Evolutionary conservation across 352 stramenopile genomes (phyloP), one percentile per base, ranked within the genome.

Genomic region (Thraustochytrium striatum): DNA sequence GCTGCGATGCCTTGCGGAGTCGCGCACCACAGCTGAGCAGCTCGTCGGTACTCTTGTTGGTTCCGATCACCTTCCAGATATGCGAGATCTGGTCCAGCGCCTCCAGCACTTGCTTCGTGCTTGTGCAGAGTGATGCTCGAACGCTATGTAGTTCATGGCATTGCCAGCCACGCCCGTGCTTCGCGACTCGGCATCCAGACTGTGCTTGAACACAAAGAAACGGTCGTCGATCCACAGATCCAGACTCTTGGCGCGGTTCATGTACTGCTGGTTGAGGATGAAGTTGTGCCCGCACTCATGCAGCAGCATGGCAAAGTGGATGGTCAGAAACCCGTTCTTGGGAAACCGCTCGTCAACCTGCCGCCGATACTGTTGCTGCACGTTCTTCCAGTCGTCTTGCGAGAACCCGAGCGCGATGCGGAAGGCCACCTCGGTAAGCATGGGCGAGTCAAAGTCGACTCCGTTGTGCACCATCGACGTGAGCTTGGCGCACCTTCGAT

Each of bases 111-210:
- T 11, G 30, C 32, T 58, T 47, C 57, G 33, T 9, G 69, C 50
- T 52, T 79, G 38, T 8, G 38, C 55, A 33, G 39, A 50, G 25
- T 79, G 69, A 30, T 61, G 35, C n/a, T 79, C 69, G 33, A 79
- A 53, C n/a, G 69, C 69, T 33, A 69, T 69, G 32, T 72, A 79
- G 30, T 79, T 79, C 32, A 79, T 55, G 47, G 57, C 39, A 11
- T n/a, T 33, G 13, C 36, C 52, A 16, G 35, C 57, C 57, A 36
- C 39, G 25, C 57, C 69, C 21, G 69, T 69, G 69, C 43, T 65
- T 13, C 32, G 16, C 13, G 59, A 53, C 50, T 79, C 52, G 0
- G 8, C 9, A 28, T 79, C 50, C 1, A 73, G 41, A 62, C 50
- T 30, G 35, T 53, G 36, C 36, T 69, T 58, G 69, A 79, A 79